Percentiles rank a stretch among this genome's conserved stretches.
These are phyloP conservation scores for Pichia scutulata DNA, from an alignment of 805 yeast species.

Conservation along the genomic window DNA sequence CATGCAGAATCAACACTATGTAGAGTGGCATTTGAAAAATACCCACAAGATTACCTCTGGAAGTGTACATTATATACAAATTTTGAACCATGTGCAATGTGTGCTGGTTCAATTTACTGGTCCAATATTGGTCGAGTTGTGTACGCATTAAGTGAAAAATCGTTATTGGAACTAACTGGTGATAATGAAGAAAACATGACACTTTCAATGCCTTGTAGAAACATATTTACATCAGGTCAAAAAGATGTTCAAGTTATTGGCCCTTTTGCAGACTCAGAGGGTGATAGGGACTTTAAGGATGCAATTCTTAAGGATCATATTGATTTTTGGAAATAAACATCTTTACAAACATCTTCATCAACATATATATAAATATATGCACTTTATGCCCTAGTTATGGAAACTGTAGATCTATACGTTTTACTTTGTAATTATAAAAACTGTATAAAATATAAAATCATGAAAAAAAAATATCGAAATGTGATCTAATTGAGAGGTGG, in stretches of 20 bases:
- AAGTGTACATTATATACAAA: slow-evolving; percentile 24
- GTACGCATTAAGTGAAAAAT: slow-evolving; percentile 19
- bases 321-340: slow-evolving; percentile 17
- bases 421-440: too few relatives aligned
- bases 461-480: not conserved
- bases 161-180: slow-evolving; percentile 20
- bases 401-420: too few relatives aligned
- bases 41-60: slow-evolving; percentile 21
- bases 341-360: too few relatives aligned
- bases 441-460: not conserved
- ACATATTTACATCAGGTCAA: slow-evolving; percentile 20
- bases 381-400: too few relatives aligned
- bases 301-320: slow-evolving; percentile 21
- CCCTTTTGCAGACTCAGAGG: slow-evolving; percentile 13
- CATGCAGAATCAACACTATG: slow-evolving; percentile 26
- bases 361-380: too few relatives aligned
- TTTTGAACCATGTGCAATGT: slow-evolving; percentile 28
- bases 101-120: slow-evolving; percentile 27
- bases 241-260: slow-evolving; percentile 23
- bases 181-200: slow-evolving; percentile 24
- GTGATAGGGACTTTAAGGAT: slow-evolving; percentile 12
- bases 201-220: slow-evolving; percentile 16
- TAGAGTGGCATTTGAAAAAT: slow-evolving; percentile 16
- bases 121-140: slow-evolving; percentile 23
- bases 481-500: not conserved